Percentiles rank a stretch among this genome's conserved stretches.
Evolutionary conservation across 176 grass and related monocot genomes (phyloP).

Genomic region (Aechmea fasciata): DNA sequence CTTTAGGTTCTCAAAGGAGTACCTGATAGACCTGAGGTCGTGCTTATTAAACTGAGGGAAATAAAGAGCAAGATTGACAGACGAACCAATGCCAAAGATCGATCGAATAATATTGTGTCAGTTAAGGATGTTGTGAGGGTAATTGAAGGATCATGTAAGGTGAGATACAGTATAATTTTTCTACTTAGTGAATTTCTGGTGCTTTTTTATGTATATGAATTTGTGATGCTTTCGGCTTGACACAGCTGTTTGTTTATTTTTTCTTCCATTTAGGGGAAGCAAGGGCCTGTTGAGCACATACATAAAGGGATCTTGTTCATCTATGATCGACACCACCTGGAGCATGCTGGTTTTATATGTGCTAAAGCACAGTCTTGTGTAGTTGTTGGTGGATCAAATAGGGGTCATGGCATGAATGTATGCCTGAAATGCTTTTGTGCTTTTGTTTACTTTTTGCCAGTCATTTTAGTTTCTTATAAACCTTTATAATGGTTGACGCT

Average conservation of each 20-base stretch:
- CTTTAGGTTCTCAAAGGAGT: slow-evolving; percentile 89
- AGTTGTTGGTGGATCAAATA: slow-evolving; percentile 73
- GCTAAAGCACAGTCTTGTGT: slow-evolving; percentile 87
- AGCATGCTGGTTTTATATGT: slow-evolving; percentile 97
- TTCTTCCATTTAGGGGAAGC: slow-evolving; percentile 62
- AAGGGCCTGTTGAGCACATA: slow-evolving; percentile 98
- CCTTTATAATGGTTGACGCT: not conserved
- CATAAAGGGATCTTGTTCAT: slow-evolving; percentile 87
- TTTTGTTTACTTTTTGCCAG: slow-evolving; percentile 1
- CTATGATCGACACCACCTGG: slow-evolving; percentile 92
- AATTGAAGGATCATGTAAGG: slow-evolving; percentile 79
- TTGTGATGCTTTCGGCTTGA: slow-evolving; percentile 5
- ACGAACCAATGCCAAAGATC: slow-evolving; percentile 59
- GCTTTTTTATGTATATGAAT: slow-evolving; percentile 3
- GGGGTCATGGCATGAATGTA: slow-evolving; percentile 50
- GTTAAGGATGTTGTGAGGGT: slow-evolving; percentile 91
- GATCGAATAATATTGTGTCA: slow-evolving; percentile 65
- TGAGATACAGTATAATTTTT: slow-evolving; percentile 19
- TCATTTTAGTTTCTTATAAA: not conserved
- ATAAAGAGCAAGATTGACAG: slow-evolving; percentile 92
- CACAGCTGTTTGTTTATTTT: slow-evolving; percentile 20
- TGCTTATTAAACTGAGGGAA: slow-evolving; percentile 89
- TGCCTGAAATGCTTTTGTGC: slow-evolving; percentile 15
- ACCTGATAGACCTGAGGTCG: slow-evolving; percentile 83
- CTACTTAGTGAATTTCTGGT: not conserved